phyloP scores from a whole-genome alignment of 768 basidiomycete species.

The Obba rivulosa region DNA sequence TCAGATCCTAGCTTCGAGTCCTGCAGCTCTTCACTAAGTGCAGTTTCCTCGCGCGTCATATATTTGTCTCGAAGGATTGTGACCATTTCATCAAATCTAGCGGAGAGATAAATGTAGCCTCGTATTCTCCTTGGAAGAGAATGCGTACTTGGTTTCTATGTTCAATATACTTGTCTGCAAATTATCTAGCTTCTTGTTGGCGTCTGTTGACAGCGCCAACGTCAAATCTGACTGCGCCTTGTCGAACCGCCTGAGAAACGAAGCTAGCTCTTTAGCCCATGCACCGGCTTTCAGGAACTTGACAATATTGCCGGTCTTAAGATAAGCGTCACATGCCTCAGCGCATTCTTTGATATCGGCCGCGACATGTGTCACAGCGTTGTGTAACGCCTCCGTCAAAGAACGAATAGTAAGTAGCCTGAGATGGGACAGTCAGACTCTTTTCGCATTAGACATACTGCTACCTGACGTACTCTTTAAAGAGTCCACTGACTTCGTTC shows the following conservation, averaged over 20 bases:
- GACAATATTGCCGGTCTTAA: constrained; percentile 34
- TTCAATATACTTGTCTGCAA: constrained; percentile 1
- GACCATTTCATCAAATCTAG: constrained; percentile 2
- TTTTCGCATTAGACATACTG: too few species aligned
- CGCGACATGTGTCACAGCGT: constrained; percentile 26
- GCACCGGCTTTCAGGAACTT: constrained; percentile 27
- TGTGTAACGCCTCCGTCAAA: constrained; percentile 13
- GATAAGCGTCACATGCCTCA: constrained; percentile 40
- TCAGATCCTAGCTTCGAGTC: neutral
- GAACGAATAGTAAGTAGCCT: too few species aligned
- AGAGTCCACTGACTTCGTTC: too few species aligned
- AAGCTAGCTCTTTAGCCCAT: constrained; percentile 35
- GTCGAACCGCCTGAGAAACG: constrained; percentile 28
- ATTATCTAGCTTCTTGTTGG: constrained; percentile 12
- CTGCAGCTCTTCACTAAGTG: neutral
- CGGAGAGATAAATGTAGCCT: neutral
- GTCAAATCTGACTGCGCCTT: constrained; percentile 31
- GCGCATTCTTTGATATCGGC: constrained; percentile 39
- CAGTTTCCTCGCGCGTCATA: neutral
- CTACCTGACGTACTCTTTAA: too few species aligned
- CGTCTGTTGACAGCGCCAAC: constrained; percentile 33
- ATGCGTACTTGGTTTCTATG: constrained; percentile 6
- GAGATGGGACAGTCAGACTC: too few species aligned
- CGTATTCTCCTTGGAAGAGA: neutral
- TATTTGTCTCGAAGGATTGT: neutral